Conservation (phyloP, 2,329 filamentous ascomycete genomes). For the Alternaria metachromatica region DNA sequence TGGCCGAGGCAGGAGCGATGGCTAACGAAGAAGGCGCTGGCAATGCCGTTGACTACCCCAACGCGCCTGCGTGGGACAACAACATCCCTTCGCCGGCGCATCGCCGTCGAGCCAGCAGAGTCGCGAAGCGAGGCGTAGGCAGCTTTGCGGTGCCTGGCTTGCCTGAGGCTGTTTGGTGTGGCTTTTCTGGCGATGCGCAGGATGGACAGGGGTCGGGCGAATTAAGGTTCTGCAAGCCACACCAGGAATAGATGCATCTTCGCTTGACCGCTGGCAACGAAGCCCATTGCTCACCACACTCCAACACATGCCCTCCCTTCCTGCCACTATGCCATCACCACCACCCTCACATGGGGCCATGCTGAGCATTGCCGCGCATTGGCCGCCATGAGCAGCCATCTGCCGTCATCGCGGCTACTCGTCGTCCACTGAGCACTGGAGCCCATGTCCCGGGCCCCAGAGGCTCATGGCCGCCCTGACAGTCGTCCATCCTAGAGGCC, state of each 20-base stretch:
- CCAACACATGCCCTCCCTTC: slow-evolving; percentile 34
- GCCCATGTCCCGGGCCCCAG: slow-evolving; percentile 20
- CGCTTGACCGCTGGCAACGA: slow-evolving; percentile 29
- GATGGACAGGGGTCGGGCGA: slow-evolving; percentile 32
- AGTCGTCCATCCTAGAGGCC: slow-evolving; percentile 26
- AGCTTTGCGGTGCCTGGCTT: slow-evolving; percentile 32
- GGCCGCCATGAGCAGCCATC: slow-evolving; percentile 30
- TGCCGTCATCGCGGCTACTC: slow-evolving; percentile 30
- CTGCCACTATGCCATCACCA: slow-evolving; percentile 27
- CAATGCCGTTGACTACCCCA: slow-evolving; percentile 11
- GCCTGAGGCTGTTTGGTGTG: slow-evolving; percentile 30
- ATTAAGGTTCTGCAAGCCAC: slow-evolving; percentile 51
- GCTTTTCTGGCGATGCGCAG: slow-evolving; percentile 37
- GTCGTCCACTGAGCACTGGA: slow-evolving; percentile 18
- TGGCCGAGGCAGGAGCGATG: slow-evolving; percentile 22
- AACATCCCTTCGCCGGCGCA: slow-evolving; percentile 23
- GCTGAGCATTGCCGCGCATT: slow-evolving; percentile 34
- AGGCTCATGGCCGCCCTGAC: slow-evolving; percentile 29
- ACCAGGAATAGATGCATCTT: slow-evolving; percentile 46
- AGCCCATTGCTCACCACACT: slow-evolving; percentile 43
- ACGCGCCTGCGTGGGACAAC: slow-evolving; percentile 30
- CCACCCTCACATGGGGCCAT: slow-evolving; percentile 27
- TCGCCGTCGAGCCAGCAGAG: slow-evolving; percentile 15
- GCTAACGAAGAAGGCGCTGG: slow-evolving; percentile 20
- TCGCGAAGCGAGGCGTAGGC: slow-evolving; percentile 1